These are phyloP conservation scores for Penicillium canariense DNA, from an alignment of 495 filamentous ascomycete genomes.

Conservation along the genomic window DNA sequence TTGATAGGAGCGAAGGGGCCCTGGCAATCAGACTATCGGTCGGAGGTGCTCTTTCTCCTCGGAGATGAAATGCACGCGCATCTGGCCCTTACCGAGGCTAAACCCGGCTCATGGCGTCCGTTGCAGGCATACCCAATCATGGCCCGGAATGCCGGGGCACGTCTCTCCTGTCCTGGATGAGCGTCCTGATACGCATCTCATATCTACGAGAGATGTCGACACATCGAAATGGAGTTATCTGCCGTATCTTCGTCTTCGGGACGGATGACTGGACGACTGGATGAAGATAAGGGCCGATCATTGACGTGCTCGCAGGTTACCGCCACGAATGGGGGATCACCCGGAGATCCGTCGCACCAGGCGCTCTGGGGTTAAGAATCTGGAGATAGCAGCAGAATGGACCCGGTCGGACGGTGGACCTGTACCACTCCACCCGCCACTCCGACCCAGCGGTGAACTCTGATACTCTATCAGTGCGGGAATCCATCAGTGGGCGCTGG, in stretches of 20 bases:
- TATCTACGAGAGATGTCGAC: slow-evolving; percentile 1
- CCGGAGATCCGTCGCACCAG: slow-evolving; percentile 7
- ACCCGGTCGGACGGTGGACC: background rate
- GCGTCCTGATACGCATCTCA: background rate
- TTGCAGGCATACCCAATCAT: slow-evolving; percentile 1
- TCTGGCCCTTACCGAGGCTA: background rate
- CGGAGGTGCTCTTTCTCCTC: slow-evolving; percentile 1
- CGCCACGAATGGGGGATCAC: slow-evolving; percentile 12
- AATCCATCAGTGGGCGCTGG: background rate
- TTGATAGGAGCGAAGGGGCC: slow-evolving; percentile 3
- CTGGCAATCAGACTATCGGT: background rate
- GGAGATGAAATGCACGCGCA: background rate
- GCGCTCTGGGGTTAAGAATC: slow-evolving; percentile 21
- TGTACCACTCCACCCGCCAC: background rate
- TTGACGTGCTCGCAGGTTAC: background rate
- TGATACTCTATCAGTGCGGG: background rate
- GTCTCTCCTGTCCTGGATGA: background rate
- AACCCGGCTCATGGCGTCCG: slow-evolving; percentile 8
- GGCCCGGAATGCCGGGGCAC: background rate
- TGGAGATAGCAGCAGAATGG: slow-evolving; percentile 18
- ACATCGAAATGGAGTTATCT: slow-evolving; percentile 15
- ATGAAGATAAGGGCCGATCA: background rate
- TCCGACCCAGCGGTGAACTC: background rate
- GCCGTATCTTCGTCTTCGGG: slow-evolving; percentile 2
- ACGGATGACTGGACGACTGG: background rate